Conservation (phyloP, 1,139 yeast species). For the Saccharomyces hybrid region DNA sequence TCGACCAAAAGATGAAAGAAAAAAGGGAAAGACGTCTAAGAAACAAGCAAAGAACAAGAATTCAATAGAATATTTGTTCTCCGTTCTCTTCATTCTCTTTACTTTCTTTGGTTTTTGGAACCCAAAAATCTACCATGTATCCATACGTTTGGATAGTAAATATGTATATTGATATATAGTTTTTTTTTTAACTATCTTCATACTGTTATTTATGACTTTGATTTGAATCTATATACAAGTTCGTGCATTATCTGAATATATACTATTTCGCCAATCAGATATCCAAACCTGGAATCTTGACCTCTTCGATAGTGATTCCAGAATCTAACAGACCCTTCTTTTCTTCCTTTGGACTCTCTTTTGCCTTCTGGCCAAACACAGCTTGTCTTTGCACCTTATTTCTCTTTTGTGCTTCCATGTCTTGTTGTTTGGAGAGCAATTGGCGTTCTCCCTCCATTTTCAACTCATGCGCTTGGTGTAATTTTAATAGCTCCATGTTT, state of each 20-base stretch:
- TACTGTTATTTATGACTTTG: background rate
- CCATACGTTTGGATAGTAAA: background rate
- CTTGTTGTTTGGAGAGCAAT: background rate
- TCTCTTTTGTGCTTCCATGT: background rate
- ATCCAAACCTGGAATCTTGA: conserved; percentile 11
- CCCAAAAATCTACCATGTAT: background rate
- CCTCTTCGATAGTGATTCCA: conserved; percentile 8
- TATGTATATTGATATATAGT: background rate
- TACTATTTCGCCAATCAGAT: background rate
- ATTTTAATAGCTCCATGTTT: conserved; percentile 10
- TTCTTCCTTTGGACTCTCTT: conserved; percentile 1
- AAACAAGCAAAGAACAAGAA: conserved; percentile 38
- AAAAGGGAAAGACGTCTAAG: conserved; percentile 46
- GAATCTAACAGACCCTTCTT: conserved; percentile 6
- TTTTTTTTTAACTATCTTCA: background rate
- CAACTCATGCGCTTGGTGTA: background rate
- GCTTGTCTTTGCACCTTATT: background rate
- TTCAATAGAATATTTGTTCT: conserved; percentile 5
- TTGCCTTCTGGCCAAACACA: conserved; percentile 8
- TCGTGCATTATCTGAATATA: background rate
- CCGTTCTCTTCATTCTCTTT: background rate
- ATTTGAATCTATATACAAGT: background rate
- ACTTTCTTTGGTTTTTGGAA: background rate
- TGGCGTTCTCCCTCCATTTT: background rate
- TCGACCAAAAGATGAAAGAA: conserved; percentile 62